Base-by-base conservation (phyloP, 2,329 filamentous ascomycete species). In the Chaetothyriales sp. region DNA sequence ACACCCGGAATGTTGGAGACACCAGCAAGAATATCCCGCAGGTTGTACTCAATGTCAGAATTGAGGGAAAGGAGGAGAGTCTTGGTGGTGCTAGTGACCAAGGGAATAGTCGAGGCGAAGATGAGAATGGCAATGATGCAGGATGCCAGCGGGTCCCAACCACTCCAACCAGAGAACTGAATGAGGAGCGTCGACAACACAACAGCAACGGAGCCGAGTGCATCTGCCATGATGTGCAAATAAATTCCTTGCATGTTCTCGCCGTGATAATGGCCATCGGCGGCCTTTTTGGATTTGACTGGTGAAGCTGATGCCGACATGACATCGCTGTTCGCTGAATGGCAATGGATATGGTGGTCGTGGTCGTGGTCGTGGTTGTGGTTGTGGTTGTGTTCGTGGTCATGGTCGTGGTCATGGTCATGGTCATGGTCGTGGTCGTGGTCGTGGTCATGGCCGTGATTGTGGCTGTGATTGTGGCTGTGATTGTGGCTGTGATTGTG, bases 171-270 rank as follows among this genome's bases (percentile, higher is more conserved):
- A 64, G 86, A 85, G 61, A 87, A 82, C 64, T 94, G 84, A 0
- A 94, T 94, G 19, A 97, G 74, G 0, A 87, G 72, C 0, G 92
- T 98, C 6, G 89, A 95, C 33, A 89, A 80, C 56, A 98, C 95
- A 47, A 98, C 92, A 1, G 92, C 92, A 1, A 89, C 85, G 51
- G 89, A 95, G 22, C 92, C 92, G 28, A 97, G 81, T 0, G 92
- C 94, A 65, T 98, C 92, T 5, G 92, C 92, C 25, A 97, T 76
- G 48, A 98, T 86, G 64, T 98, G 92, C 18, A 98, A 74, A 68
- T 94, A 98, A 59, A 98, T 97, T 10, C 92, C 92, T 61, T 92
- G 80, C 89, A 98, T 95, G 65, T 98, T 98, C 62, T 98, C 92
- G 66, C 95, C 95, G 56, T 88, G 85, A 62, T 89, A 85, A n/a